Evolutionary conservation across 1,284 basidiomycete species (phyloP), one percentile per base, ranked within the genome.

Genomic region (Mycosarcoma mackinlayi): DNA sequence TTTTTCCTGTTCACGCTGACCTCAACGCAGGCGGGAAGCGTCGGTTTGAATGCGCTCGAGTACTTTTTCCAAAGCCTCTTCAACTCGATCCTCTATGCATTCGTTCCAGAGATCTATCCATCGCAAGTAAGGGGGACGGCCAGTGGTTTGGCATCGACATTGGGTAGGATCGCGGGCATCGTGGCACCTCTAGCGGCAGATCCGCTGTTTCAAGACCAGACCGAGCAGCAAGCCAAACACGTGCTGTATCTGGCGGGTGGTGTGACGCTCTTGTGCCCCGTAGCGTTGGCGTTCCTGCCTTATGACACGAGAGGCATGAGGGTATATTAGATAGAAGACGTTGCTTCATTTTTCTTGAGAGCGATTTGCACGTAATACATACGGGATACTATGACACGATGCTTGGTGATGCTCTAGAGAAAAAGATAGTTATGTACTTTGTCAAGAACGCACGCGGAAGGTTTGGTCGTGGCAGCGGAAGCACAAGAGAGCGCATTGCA

Each of bases 121-220:
- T 81, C 80, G 3, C 71, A 81, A 34, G 83, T 83, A n/a, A 66
- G 84, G 63, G 84, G 83, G 14, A 81, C 77, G 4, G 84, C 83
- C 0, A 73, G 74, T 31, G 84, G 84, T 6, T 69, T 84, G 30
- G 74, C 82, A 1, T 80, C 82, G 1, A 84, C 83, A 7, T 63
- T 84, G 25, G 84, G 84, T 27, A 67, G 84, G 11, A 49, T 85
- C 1, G 76, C 83, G 6, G 75, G 80, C 50, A 84, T 79, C 35
- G 75, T 83, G 6, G 84, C 83, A 0, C 83, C 84, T 2, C 72
- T 84, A 16, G 83, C 83, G 5, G 84, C 76, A 3, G 78, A 82
- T 44, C 67, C 78, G 23, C 79, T 83, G 49, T 79, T 90, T 90
- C 85, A 93, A 93, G 86, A 95, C 13, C 38, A 50, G 28, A 74